Evolutionary conservation across 371 early-diverging fungal species (phyloP).

Genomic region (Circinella umbellata): DNA sequence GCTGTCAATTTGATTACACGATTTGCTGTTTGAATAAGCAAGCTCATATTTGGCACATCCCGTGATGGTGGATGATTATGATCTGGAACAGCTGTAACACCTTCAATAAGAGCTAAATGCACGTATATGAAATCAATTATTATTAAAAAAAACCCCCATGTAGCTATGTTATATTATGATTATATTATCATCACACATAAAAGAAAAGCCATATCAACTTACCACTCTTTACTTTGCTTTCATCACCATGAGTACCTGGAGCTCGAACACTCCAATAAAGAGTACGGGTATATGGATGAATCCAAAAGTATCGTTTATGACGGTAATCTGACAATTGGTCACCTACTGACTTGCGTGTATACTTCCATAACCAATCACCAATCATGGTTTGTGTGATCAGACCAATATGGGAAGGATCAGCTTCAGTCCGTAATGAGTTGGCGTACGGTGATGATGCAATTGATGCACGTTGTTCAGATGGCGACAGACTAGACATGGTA

Average conservation of each 20-base stretch:
- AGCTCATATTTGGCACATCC: slow-evolving; percentile 55
- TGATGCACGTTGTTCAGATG: slow-evolving; percentile 19
- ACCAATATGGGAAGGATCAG: slow-evolving; percentile 60
- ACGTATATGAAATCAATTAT: no score
- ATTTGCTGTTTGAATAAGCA: slow-evolving; percentile 60
- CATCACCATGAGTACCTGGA: slow-evolving; percentile 54
- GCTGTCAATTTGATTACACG: slow-evolving; percentile 73
- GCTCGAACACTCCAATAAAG: slow-evolving; percentile 74
- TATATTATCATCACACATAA: no score
- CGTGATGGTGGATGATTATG: slow-evolving; percentile 34
- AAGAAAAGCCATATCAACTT: slow-evolving; percentile 6
- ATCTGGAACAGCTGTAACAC: slow-evolving; percentile 50
- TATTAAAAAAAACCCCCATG: no score
- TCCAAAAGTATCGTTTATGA: slow-evolving; percentile 77
- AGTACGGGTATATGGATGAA: slow-evolving; percentile 77
- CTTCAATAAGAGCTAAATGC: slow-evolving; percentile 48
- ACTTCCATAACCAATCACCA: slow-evolving; percentile 75
- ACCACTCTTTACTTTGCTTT: slow-evolving; percentile 51
- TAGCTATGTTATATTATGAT: no score
- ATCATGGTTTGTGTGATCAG: slow-evolving; percentile 77
- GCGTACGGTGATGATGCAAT: slow-evolving; percentile 16
- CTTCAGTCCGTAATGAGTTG: slow-evolving; percentile 17
- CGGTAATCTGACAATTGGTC: slow-evolving; percentile 59
- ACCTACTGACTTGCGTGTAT: slow-evolving; percentile 58
- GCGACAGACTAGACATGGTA: slow-evolving; percentile 14